These are phyloP conservation scores for Phytopythium montanum DNA, from an alignment of 352 stramenopile genomes.

Conservation along the genomic window DNA sequence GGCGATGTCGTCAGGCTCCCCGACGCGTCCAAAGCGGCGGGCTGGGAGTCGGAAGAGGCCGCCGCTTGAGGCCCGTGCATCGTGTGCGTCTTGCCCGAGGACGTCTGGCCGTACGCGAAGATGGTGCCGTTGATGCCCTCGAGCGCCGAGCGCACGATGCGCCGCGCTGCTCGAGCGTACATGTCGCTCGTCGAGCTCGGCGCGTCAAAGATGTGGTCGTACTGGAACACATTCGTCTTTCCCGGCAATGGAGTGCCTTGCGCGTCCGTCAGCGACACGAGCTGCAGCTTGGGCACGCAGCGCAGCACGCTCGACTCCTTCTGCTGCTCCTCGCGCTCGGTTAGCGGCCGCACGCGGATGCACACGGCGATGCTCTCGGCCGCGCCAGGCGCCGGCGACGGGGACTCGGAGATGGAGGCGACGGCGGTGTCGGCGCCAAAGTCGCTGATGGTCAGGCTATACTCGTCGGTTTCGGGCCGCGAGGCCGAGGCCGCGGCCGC, in stretches of 20 bases:
- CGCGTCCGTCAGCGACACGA: constrained; percentile 54
- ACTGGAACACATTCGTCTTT: constrained; percentile 75
- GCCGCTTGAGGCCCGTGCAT: constrained; percentile 86
- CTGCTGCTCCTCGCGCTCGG: constrained; percentile 53
- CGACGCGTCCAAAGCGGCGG: neutral
- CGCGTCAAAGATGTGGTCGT: constrained; percentile 77
- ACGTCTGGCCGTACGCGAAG: constrained; percentile 97
- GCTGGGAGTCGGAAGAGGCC: neutral
- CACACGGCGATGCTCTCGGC: constrained; percentile 80
- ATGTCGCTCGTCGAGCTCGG: constrained; percentile 42
- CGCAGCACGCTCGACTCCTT: constrained; percentile 44
- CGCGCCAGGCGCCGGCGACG: constrained; percentile 12
- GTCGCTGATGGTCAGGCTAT: neutral
- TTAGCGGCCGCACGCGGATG: constrained; percentile 78
- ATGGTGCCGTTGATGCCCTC: constrained; percentile 85
- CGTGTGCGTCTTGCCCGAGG: constrained; percentile 95
- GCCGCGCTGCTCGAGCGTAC: constrained; percentile 55
- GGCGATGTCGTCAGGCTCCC: neutral
- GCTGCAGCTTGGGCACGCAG: constrained; percentile 35
- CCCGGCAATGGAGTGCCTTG: constrained; percentile 46
- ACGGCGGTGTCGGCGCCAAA: neutral
- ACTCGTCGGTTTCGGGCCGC: neutral
- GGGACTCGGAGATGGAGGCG: neutral
- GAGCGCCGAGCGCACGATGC: constrained; percentile 73
- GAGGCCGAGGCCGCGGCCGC: neutral